These are phyloP conservation scores for Hylodesmum podocarpum DNA, from an alignment of 306 rosid species.

Conservation along the genomic window DNA sequence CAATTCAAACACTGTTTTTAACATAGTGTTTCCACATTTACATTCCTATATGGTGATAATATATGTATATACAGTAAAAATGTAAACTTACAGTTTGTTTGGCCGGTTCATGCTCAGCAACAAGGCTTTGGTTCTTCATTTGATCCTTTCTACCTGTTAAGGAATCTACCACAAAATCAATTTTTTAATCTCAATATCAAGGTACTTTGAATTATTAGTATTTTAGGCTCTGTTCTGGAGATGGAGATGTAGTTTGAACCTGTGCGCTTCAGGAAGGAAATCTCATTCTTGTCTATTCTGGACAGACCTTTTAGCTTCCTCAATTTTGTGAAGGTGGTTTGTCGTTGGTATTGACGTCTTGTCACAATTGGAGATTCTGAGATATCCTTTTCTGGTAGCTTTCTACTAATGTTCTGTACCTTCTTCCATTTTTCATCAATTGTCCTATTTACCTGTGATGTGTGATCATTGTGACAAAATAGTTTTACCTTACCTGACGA, in stretches of 20 bases:
- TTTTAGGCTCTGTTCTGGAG: not conserved
- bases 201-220: not conserved
- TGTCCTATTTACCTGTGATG: slow-evolving; percentile 43
- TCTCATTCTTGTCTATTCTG: slow-evolving; percentile 10
- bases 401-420: slow-evolving; percentile 28
- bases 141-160: not conserved
- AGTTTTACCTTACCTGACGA: slow-evolving; percentile 38
- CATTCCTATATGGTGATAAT: not conserved
- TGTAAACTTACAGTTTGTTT: not conserved
- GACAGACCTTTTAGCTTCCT: slow-evolving; percentile 45
- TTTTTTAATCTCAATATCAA: slow-evolving; percentile 4
- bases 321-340: slow-evolving; percentile 33
- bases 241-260: not conserved
- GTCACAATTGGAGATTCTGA: slow-evolving; percentile 33
- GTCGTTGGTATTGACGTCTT: slow-evolving; percentile 47
- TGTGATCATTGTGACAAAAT: slow-evolving; percentile 33
- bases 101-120: not conserved
- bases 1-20: not conserved
- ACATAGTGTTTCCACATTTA: not conserved
- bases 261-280: not conserved
- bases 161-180: slow-evolving; percentile 27
- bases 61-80: not conserved
- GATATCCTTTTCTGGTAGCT: slow-evolving; percentile 39
- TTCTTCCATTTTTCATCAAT: slow-evolving; percentile 43
- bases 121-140: not conserved